These are phyloP conservation scores for Flammula alnicola DNA, from an alignment of 1,284 basidiomycete genomes.

Conservation along the genomic window DNA sequence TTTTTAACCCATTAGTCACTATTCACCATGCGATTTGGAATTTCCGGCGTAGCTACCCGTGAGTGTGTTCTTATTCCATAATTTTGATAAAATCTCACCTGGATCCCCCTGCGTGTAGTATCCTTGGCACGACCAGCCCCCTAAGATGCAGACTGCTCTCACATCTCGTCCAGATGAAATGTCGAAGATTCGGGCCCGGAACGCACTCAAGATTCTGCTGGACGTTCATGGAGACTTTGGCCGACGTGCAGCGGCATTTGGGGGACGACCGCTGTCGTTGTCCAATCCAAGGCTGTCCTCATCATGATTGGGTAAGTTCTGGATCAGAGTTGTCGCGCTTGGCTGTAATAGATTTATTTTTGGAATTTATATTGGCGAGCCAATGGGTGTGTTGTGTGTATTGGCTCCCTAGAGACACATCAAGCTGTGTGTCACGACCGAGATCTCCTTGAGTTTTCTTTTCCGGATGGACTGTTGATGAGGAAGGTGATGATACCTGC, in stretches of 20 bases:
- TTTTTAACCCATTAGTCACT: conserved; percentile 24
- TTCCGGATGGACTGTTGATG: conserved; percentile 37
- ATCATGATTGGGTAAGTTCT: conserved; percentile 24
- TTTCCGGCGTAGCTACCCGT: conserved; percentile 62
- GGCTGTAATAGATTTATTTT: conserved; percentile 27
- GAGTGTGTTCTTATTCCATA: conserved; percentile 45
- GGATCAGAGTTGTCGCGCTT: conserved; percentile 14
- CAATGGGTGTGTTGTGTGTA: no score
- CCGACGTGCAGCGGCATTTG: conserved; percentile 47
- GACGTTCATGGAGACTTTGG: conserved; percentile 88
- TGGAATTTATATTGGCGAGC: conserved; percentile 2
- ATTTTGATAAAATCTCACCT: conserved; percentile 15
- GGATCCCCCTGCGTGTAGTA: conserved; percentile 50
- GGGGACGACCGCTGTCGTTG: conserved; percentile 41
- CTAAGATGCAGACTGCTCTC: conserved; percentile 69
- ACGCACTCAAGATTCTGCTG: conserved; percentile 89
- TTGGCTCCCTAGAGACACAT: conserved; percentile 21
- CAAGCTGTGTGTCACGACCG: conserved; percentile 31
- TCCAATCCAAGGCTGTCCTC: conserved; percentile 44
- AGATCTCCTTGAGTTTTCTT: conserved; percentile 36
- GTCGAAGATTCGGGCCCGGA: conserved; percentile 86
- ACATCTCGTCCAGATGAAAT: conserved; percentile 82
- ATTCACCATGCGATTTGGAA: conserved; percentile 19
- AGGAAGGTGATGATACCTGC: conserved; percentile 34
- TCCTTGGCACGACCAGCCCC: conserved; percentile 73